Evolutionary conservation across 345 rosid species (phyloP).

Genomic region (Arabis hirsuta): DNA sequence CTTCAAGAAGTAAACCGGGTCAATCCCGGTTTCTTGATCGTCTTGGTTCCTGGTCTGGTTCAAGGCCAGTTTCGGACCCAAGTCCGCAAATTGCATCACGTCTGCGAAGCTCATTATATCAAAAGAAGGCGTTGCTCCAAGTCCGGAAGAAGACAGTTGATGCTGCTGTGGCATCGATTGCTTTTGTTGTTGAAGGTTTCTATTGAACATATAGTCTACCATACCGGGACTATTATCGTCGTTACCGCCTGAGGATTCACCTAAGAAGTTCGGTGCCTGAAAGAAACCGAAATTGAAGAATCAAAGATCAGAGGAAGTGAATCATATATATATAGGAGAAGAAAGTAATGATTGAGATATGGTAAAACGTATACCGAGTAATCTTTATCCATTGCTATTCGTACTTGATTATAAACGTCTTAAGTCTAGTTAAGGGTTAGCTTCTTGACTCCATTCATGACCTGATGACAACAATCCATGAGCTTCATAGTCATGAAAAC

Average conservation of each 20-base stretch:
- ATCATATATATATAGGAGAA: conserved; percentile 29
- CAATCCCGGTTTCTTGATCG: conserved; percentile 68
- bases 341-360: conserved; percentile 2
- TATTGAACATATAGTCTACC: conserved; percentile 66
- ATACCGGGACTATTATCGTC: conserved; percentile 46
- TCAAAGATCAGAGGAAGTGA: conserved; percentile 22
- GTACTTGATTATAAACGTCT: conserved; percentile 33
- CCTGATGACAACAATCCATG: conserved; percentile 24
- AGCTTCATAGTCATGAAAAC: conserved; percentile 25
- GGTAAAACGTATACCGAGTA: conserved; percentile 59
- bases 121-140: conserved; percentile 53
- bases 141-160: conserved; percentile 52
- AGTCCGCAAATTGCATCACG: conserved; percentile 91
- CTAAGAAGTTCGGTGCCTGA: conserved; percentile 53
- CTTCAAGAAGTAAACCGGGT: conserved; percentile 85
- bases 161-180: conserved; percentile 50
- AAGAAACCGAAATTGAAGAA: conserved; percentile 37
- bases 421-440: neutral
- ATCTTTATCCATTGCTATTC: conserved; percentile 69
- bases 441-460: conserved; percentile 9
- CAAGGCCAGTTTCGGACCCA: conserved; percentile 71
- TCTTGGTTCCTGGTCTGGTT: conserved; percentile 65
- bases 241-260: conserved; percentile 58
- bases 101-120: conserved; percentile 82
- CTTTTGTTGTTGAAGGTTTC: conserved; percentile 49